These are phyloP conservation scores for Cercospora zeina DNA, from an alignment of 2,329 filamentous ascomycete species.

Conservation along the genomic window DNA sequence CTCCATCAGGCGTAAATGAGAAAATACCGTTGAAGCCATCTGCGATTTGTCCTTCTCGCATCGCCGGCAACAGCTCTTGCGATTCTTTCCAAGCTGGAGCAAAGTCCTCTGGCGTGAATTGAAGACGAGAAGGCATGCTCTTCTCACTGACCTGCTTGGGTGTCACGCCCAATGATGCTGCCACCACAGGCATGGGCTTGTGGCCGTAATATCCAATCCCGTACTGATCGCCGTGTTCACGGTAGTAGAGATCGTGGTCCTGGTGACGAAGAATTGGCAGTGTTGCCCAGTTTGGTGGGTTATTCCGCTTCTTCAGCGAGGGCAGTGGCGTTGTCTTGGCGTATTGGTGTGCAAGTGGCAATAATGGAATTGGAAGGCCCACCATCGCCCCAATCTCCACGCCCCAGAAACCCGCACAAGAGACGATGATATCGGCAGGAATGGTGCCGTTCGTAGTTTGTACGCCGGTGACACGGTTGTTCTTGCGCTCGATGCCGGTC, in stretches of 20 bases:
- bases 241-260: slow-evolving; percentile 64
- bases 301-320: slow-evolving; percentile 46
- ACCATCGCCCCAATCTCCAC: slow-evolving; percentile 65
- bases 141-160: slow-evolving; percentile 57
- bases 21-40: slow-evolving; percentile 67
- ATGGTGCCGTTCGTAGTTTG: slow-evolving; percentile 52
- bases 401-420: slow-evolving; percentile 66
- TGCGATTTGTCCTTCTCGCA: slow-evolving; percentile 54
- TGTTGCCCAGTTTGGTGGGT: slow-evolving; percentile 52
- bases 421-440: slow-evolving; percentile 61
- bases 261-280: slow-evolving; percentile 64
- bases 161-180: slow-evolving; percentile 56
- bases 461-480: slow-evolving; percentile 59
- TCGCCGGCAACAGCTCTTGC: slow-evolving; percentile 55
- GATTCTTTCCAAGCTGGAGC: slow-evolving; percentile 60
- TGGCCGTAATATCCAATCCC: slow-evolving; percentile 67
- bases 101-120: slow-evolving; percentile 62
- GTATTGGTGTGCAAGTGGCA: slow-evolving; percentile 65
- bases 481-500: slow-evolving; percentile 55
- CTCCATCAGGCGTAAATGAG: slow-evolving; percentile 66
- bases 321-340: slow-evolving; percentile 60
- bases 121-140: slow-evolving; percentile 64
- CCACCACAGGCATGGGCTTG: slow-evolving; percentile 60
- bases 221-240: slow-evolving; percentile 62
- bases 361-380: slow-evolving; percentile 58